These are phyloP conservation scores for Erysimum cheiri DNA, from an alignment of 441 rosid species.

Conservation along the genomic window DNA sequence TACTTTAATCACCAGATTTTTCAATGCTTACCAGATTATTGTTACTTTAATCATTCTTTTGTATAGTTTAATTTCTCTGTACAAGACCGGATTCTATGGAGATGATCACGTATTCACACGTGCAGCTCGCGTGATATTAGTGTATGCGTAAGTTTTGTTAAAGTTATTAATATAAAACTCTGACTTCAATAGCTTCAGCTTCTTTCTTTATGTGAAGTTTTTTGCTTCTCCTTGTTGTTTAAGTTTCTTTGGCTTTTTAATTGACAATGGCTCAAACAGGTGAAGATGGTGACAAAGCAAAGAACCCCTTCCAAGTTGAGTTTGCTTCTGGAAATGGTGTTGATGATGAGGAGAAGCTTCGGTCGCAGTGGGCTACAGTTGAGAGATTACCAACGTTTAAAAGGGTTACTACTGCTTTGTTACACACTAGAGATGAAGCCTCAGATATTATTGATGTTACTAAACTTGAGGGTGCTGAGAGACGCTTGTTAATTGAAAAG, in stretches of 20 bases:
- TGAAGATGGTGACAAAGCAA: constrained; percentile 20
- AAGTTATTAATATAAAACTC: constrained; percentile 14
- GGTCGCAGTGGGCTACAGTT: constrained; percentile 59
- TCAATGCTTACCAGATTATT: constrained; percentile 11
- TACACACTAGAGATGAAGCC: constrained; percentile 37
- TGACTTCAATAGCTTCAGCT: constrained; percentile 14
- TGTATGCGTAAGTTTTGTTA: constrained; percentile 16
- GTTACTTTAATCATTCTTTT: constrained; percentile 24
- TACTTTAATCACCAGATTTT: constrained; percentile 14
- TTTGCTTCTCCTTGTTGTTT: constrained; percentile 1
- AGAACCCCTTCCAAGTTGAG: too few species aligned
- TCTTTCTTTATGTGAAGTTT: constrained; percentile 28
- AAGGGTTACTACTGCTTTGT: constrained; percentile 50
- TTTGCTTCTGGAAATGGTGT: too few species aligned
- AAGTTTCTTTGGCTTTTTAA: not conserved
- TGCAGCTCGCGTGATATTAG: too few species aligned
- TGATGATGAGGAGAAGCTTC: too few species aligned
- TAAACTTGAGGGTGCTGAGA: constrained; percentile 57
- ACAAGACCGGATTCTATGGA: constrained; percentile 31
- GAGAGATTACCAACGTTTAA: constrained; percentile 59
- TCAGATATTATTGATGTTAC: constrained; percentile 50
- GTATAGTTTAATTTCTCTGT: constrained; percentile 20
- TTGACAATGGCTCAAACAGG: constrained; percentile 35
- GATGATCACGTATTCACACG: constrained; percentile 30
- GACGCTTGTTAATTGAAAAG: constrained; percentile 62